phyloP scores from a whole-genome alignment of 352 stramenopile species.

The Phytophthora capsici region DNA sequence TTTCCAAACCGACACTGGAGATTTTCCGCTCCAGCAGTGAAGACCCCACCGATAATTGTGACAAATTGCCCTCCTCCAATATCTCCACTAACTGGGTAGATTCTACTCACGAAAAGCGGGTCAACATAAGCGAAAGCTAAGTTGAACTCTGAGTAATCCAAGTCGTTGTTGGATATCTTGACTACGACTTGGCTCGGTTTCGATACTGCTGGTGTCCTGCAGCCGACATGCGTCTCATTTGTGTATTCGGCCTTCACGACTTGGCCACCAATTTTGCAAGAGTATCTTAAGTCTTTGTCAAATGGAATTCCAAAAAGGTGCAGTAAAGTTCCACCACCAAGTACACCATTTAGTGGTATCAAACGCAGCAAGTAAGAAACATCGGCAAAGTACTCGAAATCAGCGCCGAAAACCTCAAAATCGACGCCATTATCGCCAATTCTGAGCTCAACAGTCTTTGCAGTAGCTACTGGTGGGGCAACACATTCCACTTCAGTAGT shows the following conservation, averaged over 20 bases:
- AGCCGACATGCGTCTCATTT: constrained; percentile 64
- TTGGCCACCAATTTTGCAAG: constrained; percentile 59
- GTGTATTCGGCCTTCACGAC: constrained; percentile 52
- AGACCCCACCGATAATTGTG: constrained; percentile 65
- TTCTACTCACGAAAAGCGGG: constrained; percentile 54
- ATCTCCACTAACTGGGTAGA: constrained; percentile 71
- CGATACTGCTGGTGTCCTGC: constrained; percentile 49
- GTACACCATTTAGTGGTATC: constrained; percentile 46
- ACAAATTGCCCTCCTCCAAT: constrained; percentile 65
- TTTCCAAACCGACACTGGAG: constrained; percentile 91
- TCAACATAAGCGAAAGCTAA: constrained; percentile 63
- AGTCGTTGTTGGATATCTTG: constrained; percentile 58
- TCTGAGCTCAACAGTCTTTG: constrained; percentile 33
- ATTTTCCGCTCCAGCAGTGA: constrained; percentile 47
- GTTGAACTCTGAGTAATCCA: constrained; percentile 62
- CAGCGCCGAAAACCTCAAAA: constrained; percentile 52
- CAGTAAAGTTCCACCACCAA: constrained; percentile 61
- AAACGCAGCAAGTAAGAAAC: constrained; percentile 36
- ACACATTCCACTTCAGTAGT: constrained; percentile 36
- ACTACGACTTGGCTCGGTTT: constrained; percentile 44
- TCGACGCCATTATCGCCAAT: constrained; percentile 58
- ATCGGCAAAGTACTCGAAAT: constrained; percentile 57
- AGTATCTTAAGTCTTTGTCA: constrained; percentile 35
- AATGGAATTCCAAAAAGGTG: constrained; percentile 48
- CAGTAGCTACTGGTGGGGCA: constrained; percentile 15